Evolutionary conservation across 352 stramenopile genomes (phyloP).

Genomic region (Globisporangium nodosum): DNA sequence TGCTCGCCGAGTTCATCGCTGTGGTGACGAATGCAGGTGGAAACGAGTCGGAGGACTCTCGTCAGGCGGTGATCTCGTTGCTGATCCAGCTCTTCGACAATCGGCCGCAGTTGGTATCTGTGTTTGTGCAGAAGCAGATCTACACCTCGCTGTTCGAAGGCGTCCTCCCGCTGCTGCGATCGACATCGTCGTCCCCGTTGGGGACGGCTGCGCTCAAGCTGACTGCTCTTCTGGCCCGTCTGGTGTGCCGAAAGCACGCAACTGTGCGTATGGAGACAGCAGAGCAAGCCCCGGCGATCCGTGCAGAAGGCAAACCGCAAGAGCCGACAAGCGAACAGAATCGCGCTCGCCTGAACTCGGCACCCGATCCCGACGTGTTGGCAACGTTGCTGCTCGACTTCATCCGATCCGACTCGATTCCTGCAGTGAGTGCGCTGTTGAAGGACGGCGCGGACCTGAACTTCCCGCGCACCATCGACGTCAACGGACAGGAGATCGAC

Average conservation of each 20-base stretch:
- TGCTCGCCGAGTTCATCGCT: constrained; percentile 49
- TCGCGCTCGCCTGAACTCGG: constrained; percentile 40
- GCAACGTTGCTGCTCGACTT: constrained; percentile 66
- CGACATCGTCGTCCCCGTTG: constrained; percentile 28
- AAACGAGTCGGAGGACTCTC: constrained; percentile 65
- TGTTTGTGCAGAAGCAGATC: constrained; percentile 54
- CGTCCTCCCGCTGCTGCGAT: constrained; percentile 37
- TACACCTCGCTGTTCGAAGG: constrained; percentile 54
- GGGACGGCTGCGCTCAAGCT: constrained; percentile 47
- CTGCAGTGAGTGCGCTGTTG: constrained; percentile 62
- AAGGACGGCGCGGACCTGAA: constrained; percentile 78
- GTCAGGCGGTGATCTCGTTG: constrained; percentile 54
- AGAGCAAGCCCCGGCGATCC: neutral
- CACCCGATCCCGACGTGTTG: constrained; percentile 56
- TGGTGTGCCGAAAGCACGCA: constrained; percentile 44
- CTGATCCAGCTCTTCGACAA: constrained; percentile 68
- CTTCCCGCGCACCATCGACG: constrained; percentile 38
- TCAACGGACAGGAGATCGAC: constrained; percentile 46
- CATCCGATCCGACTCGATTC: constrained; percentile 60
- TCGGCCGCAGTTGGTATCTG: constrained; percentile 35
- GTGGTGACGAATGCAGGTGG: constrained; percentile 37
- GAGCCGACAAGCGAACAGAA: constrained; percentile 3
- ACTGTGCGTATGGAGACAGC: neutral
- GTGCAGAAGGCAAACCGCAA: neutral
- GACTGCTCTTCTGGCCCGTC: constrained; percentile 40